Conservation (phyloP, 164 flowering plant genomes). For the Stephania cephalantha region DNA sequence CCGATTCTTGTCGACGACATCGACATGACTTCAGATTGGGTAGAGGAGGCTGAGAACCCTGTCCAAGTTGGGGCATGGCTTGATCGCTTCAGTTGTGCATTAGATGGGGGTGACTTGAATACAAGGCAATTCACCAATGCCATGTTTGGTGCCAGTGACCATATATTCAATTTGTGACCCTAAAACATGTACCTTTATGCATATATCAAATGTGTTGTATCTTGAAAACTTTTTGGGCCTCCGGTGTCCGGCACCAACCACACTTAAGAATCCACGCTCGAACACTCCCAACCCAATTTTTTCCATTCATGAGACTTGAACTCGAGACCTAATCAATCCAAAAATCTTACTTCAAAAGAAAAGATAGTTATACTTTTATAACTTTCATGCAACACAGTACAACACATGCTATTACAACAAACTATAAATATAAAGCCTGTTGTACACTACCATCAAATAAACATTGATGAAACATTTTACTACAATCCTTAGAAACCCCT, state of each 20-base stretch:
- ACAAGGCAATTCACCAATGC: slow-evolving; percentile 65
- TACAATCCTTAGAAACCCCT: neutral
- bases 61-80: slow-evolving; percentile 73
- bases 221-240: too few species aligned
- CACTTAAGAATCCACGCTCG: too few species aligned
- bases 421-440: neutral
- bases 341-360: neutral
- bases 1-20: slow-evolving; percentile 74
- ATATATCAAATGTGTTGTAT: too few species aligned
- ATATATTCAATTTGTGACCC: slow-evolving; percentile 21
- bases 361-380: slow-evolving; percentile 1
- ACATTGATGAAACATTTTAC: neutral
- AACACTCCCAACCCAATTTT: neutral
- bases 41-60: slow-evolving; percentile 73
- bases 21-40: slow-evolving; percentile 97
- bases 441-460: neutral
- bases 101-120: slow-evolving; percentile 77
- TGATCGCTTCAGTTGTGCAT: slow-evolving; percentile 65
- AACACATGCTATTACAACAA: neutral
- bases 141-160: slow-evolving; percentile 56
- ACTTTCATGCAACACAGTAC: neutral
- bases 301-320: neutral
- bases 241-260: too few species aligned
- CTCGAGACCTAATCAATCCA: neutral
- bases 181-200: too few species aligned